Conservation (phyloP, 1,139 yeast genomes). For the Pichia sp. region DNA sequence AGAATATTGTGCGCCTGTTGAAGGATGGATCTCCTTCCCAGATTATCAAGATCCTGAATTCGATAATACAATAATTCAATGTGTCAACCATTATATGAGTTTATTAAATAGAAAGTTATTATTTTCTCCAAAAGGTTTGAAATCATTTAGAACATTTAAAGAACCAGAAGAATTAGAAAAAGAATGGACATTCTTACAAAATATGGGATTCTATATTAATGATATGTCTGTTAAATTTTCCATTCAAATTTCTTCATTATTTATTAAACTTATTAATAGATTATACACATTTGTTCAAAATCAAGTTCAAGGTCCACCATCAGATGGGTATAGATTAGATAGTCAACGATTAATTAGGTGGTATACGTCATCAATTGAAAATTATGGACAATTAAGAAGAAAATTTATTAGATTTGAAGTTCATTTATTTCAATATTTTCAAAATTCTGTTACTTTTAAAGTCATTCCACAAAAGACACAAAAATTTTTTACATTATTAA, state of each 20-base stretch:
- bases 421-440: conserved; percentile 63
- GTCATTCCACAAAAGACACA: conserved; percentile 52
- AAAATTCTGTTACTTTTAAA: conserved; percentile 68
- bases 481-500: conserved; percentile 50
- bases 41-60: conserved; percentile 64
- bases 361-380: conserved; percentile 79
- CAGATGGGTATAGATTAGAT: conserved; percentile 34
- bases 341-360: conserved; percentile 66
- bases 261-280: conserved; percentile 63
- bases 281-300: conserved; percentile 64
- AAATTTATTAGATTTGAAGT: conserved; percentile 69
- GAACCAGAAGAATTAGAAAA: conserved; percentile 86
- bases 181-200: conserved; percentile 69
- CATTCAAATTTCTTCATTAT: conserved; percentile 60
- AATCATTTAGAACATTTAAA: conserved; percentile 72
- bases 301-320: conserved; percentile 63
- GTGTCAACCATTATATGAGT: conserved; percentile 67
- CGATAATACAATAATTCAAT: conserved; percentile 66
- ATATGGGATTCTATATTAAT: conserved; percentile 67
- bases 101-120: conserved; percentile 70
- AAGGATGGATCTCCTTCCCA: conserved; percentile 65
- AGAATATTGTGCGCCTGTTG: conserved; percentile 63
- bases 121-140: conserved; percentile 61
- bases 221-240: conserved; percentile 87
- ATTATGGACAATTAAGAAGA: conserved; percentile 78